phyloP scores from a whole-genome alignment of 805 yeast genomes.

The Candida mattraensis region DNA sequence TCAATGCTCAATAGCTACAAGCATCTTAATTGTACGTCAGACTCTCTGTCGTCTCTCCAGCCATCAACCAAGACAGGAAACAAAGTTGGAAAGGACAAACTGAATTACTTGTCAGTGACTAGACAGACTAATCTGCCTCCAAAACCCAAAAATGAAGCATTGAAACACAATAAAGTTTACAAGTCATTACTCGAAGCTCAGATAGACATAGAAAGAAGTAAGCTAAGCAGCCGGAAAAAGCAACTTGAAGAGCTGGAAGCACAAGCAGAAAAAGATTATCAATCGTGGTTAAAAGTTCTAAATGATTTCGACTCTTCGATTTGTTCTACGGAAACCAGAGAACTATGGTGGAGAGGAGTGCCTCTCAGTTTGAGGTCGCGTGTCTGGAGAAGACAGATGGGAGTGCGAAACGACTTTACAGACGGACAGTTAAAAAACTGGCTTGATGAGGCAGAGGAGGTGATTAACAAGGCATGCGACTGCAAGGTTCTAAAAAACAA shows the following conservation, averaged over 20 bases:
- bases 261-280: conserved; percentile 38
- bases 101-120: conserved; percentile 43
- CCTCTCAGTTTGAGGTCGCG: conserved; percentile 43
- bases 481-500: conserved; percentile 21
- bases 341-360: conserved; percentile 62
- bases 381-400: conserved; percentile 53
- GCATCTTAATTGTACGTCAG: conserved; percentile 3
- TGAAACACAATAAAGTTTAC: conserved; percentile 54
- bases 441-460: conserved; percentile 20
- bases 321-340: conserved; percentile 42
- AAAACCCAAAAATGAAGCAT: conserved; percentile 51
- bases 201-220: conserved; percentile 38
- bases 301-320: conserved; percentile 37
- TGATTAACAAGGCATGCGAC: conserved; percentile 32
- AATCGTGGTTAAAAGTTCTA: conserved; percentile 43
- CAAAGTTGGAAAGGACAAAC: conserved; percentile 18
- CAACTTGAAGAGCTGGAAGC: conserved; percentile 34
- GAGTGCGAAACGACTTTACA: conserved; percentile 30
- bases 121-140: conserved; percentile 71
- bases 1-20: conserved; percentile 28
- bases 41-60: conserved; percentile 1
- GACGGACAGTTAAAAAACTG: conserved; percentile 16
- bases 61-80: conserved; percentile 6
- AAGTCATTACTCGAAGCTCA: conserved; percentile 44
- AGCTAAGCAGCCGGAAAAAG: conserved; percentile 32